phyloP scores from a whole-genome alignment of 1,284 basidiomycete genomes.

The Golubevia sp. region DNA sequence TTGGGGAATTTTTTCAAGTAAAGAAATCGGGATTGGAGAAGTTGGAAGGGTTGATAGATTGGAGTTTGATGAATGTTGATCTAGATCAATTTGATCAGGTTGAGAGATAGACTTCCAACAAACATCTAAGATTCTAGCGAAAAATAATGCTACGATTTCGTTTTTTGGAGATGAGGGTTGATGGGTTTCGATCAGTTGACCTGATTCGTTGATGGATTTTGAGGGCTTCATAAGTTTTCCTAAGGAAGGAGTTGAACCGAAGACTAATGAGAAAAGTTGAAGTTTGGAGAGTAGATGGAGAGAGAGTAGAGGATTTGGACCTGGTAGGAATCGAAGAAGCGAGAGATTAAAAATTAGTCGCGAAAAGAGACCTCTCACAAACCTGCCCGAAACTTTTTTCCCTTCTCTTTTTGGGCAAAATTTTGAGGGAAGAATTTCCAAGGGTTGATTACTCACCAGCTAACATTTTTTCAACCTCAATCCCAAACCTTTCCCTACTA shows the following conservation, averaged over 20 bases:
- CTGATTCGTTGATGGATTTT: too few relatives aligned
- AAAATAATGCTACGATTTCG: too few relatives aligned
- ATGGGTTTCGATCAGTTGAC: too few relatives aligned
- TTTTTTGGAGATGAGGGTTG: too few relatives aligned
- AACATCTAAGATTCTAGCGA: too few relatives aligned
- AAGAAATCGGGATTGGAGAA: conserved; percentile 12
- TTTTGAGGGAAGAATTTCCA: background rate
- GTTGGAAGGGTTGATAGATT: conserved; percentile 5
- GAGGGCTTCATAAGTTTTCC: background rate
- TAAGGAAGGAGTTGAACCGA: conserved; percentile 25
- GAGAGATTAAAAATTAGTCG: background rate
- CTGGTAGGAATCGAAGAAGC: background rate
- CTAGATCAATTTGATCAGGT: too few relatives aligned
- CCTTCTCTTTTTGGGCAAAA: background rate
- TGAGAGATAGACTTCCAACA: too few relatives aligned
- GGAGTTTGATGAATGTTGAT: too few relatives aligned
- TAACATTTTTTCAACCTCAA: conserved; percentile 62
- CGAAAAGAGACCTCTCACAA: background rate
- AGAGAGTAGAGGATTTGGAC: conserved; percentile 41
- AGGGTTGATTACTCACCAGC: conserved; percentile 23
- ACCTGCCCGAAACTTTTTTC: background rate
- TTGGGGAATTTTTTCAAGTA: conserved; percentile 15
- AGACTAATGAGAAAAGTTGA: conserved; percentile 43
- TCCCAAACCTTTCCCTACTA: conserved; percentile 57
- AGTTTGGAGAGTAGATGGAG: conserved; percentile 36